Evolutionary conservation across 176 grass and related monocot species (phyloP), one percentile per base, ranked within the genome.

Genomic region (Hsuehochloa calcarea): DNA sequence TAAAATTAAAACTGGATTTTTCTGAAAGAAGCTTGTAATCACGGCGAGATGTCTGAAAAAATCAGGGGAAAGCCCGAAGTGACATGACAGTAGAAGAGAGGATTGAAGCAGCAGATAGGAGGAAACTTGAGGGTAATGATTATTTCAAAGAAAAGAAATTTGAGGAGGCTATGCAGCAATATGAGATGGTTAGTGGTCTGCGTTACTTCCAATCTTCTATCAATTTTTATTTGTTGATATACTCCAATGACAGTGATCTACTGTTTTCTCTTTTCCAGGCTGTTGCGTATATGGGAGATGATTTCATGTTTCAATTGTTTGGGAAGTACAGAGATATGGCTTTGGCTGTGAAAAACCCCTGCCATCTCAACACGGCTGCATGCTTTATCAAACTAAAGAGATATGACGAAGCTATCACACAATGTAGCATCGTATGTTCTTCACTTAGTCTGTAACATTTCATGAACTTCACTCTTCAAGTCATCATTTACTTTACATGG

Each of bases 251-350:
- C 22, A 39, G 1, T 80, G 17, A 17, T 80, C 16, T 73, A 54
- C 29, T n/a, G 27, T 23, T 43, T 77, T 49, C 61, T 70, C 75
- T 50, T 68, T 90, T 88, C n/a, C 90, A 96, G 96, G 93, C 93
- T 10, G 90, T 99, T 88, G 93, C 96, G 20, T 98, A 98, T 41
- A 98, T 96, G 96, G 96, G 96, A 58, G 96, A 98, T 81, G 96
- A 94, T 82, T 97, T 98, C 83, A 96, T 98, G 91, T 98, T 98
- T 92, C 96, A 98, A 67, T 84, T 98, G 88, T 96, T 98, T 81
- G 96, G 93, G 6, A 98, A 96, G 87, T 98, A 98, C 59, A 93
- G 95, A 84, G 95, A 98, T 55, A 98, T 98, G 95, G 95, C 95
- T 31, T 86, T 96, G 82, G 91, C 96, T 76, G 96, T 96, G 84